phyloP scores from a whole-genome alignment of 805 yeast genomes.

The Saccharomycopsis oosterbeekiorum region DNA sequence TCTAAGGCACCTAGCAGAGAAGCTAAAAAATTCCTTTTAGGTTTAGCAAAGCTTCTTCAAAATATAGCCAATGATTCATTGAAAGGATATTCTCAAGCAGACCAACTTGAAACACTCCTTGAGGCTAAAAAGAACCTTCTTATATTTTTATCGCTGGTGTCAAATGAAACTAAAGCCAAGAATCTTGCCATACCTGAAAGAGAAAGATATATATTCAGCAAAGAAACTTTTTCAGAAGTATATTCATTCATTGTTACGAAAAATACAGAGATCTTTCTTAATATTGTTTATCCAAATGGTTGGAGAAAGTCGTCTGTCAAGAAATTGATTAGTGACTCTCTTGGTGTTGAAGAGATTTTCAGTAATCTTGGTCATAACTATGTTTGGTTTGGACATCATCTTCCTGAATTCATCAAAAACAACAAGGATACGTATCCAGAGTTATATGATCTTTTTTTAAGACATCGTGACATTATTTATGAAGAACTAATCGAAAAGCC shows the following conservation, averaged over 20 bases:
- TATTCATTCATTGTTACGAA: slow-evolving; percentile 11
- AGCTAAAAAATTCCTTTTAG: slow-evolving; percentile 58
- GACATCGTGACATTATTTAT: slow-evolving; percentile 40
- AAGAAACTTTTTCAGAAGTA: slow-evolving; percentile 5
- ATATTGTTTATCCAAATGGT: slow-evolving; percentile 8
- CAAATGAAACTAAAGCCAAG: not conserved
- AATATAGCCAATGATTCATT: slow-evolving; percentile 75
- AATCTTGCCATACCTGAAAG: not conserved
- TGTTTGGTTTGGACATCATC: slow-evolving; percentile 42
- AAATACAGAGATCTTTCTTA: slow-evolving; percentile 7
- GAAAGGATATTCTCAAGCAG: not conserved
- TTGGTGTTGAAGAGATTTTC: slow-evolving; percentile 25
- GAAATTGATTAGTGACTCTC: not conserved
- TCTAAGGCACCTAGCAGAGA: slow-evolving; percentile 25
- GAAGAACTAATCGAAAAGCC: slow-evolving; percentile 33
- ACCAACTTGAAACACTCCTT: not conserved
- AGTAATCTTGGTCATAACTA: slow-evolving; percentile 51
- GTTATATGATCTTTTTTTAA: slow-evolving; percentile 66
- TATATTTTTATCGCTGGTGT: slow-evolving; percentile 6
- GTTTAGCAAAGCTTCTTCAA: slow-evolving; percentile 77
- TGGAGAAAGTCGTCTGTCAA: not conserved
- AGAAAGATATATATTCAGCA: not conserved
- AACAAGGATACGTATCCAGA: slow-evolving; percentile 39
- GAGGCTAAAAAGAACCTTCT: slow-evolving; percentile 1
- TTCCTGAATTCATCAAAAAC: slow-evolving; percentile 43